Evolutionary conservation across 1,284 basidiomycete genomes (phyloP), one percentile per base, ranked within the genome.

Genomic region (Abortiporus biennis): DNA sequence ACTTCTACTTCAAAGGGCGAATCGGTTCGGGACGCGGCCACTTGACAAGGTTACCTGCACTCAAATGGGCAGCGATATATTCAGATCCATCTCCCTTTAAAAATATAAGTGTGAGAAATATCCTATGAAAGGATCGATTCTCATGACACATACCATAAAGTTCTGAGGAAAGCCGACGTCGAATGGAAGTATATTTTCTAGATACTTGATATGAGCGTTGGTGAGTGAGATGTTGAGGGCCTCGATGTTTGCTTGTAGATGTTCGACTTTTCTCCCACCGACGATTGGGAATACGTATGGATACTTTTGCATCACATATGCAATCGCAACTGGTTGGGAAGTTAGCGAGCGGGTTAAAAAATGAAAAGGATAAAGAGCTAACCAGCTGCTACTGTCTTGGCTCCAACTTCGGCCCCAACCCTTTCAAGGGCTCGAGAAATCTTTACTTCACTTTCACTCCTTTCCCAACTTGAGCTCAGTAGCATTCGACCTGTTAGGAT

Each of bases 241-340:
- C 36, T 72, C 62, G 35, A 76, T 50, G 51, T 76, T 76, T 6
- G 55, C 59, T 6, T 61, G 21, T 0, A 78, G 53, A 15, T 77
- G 69, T 38, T 72, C 66, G 37, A 70, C 56, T 49, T 74, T 75
- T 37, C 73, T 63, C 0, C 71, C 71, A 1, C 74, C 72, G 19
- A 74, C 47, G 36, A 49, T 49, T 4, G 45, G 47, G 53, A 74
- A 74, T 3, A 74, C 69, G 46, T 67, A 67, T 0, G 69, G 63
- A 0, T 63, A 54, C 50, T 73, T 74, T 22, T 35, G 33, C 33
- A 35, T 35, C 33, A 35, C 33, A 19, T 35, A 35, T 12, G 33
- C 33, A 17, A 35, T 35, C 8, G 33, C 33, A 19, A 35, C 33
- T 35, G 6, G 25, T 6, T 30, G 19, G 36, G 9, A 22, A 35